Conservation (phyloP, 495 filamentous ascomycete genomes). For the Penicillium parvum region DNA sequence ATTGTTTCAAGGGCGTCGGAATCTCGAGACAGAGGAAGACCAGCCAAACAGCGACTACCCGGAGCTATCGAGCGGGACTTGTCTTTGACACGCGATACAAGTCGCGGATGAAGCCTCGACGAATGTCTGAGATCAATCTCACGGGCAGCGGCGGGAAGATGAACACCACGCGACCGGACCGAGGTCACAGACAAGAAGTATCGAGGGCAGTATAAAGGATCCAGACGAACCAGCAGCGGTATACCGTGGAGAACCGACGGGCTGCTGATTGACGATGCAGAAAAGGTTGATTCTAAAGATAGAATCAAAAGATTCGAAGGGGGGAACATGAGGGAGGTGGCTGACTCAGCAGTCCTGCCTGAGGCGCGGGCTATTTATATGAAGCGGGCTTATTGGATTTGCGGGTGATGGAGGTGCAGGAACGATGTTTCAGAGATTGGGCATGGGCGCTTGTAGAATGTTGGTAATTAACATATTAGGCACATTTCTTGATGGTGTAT, state of each 20-base stretch:
- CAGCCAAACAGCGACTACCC: background rate
- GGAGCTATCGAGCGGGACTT: background rate
- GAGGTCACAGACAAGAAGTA: conserved; percentile 1
- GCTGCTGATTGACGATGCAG: conserved; percentile 29
- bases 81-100: background rate
- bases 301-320: conserved; percentile 21
- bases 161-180: background rate
- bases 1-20: background rate
- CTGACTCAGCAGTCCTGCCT: conserved; percentile 6
- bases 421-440: too few relatives aligned
- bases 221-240: conserved; percentile 3
- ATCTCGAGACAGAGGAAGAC: background rate
- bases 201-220: background rate
- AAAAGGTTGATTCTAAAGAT: conserved; percentile 35
- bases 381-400: background rate
- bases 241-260: conserved; percentile 17
- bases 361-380: conserved; percentile 13
- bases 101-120: background rate
- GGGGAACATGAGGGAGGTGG: conserved; percentile 4
- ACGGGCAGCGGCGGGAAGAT: background rate
- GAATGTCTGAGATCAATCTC: too few relatives aligned
- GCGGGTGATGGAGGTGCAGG: background rate
- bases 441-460: too few relatives aligned
- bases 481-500: too few relatives aligned
- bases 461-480: too few relatives aligned